Evolutionary conservation across 345 rosid species (phyloP), one percentile per base, ranked within the genome.

Genomic region (Dipteronia dyeriana): DNA sequence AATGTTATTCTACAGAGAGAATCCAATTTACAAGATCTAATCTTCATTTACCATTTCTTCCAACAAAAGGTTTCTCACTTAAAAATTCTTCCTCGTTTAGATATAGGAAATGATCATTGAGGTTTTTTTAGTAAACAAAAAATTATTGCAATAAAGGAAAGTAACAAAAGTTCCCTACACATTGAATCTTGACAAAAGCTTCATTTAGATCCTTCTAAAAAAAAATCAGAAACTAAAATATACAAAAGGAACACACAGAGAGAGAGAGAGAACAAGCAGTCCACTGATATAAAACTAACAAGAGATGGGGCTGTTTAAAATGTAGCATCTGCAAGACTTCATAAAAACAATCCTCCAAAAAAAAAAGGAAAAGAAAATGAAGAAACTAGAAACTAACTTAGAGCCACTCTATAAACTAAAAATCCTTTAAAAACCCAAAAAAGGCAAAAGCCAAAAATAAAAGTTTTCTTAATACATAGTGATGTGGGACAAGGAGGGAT

Each of bases 131-230:
- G 38, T 5, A 34, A 34, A 34, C 34, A 31, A 34, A 34, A 34
- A 34, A 4, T 34, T 34, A 34, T 34, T 34, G 38, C 38, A 34
- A 34, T 5, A 4, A 34, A 34, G 38, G 38, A 34, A 34, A 34
- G 6, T 34, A 34, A 34, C 38, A 34, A 34, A 34, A 34, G 38
- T 34, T 34, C 38, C 38, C 38, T 34, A 34, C 38, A 34, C 38
- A 34, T 34, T 39, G 39, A 60, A 73, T 41, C 13, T n/a, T 23
- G 20, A 70, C n/a, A 59, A 62, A 56, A 71, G 29, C 49, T 71
- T n/a, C 65, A 71, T 54, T 56, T 57, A 49, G 10, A 41, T 8
- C 11, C 10, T 41, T 41, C 8, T 41, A 0, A 39, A 39, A 39
- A 6, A 41, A 41, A 49, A 49, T 2, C 16, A 49, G 16, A 49